A percentile compares a stretch with the other conserved stretches of the same genome.
phyloP scores from a whole-genome alignment of 2,329 filamentous ascomycete genomes.

The Alternaria tenuissima region DNA sequence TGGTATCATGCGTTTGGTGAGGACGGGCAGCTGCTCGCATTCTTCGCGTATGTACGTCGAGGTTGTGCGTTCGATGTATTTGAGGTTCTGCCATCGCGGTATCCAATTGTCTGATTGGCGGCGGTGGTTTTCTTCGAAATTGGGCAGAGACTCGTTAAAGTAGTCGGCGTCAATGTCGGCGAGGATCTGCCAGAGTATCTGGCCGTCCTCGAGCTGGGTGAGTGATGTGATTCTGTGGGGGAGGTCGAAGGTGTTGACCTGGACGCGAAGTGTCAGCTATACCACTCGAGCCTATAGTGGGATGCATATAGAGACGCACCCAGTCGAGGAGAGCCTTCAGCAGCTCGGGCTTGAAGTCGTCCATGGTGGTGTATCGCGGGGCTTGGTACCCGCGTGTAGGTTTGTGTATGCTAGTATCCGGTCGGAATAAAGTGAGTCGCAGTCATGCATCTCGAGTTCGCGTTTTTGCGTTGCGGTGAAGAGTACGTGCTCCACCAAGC shows the following conservation, averaged over 20 bases:
- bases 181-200: slow-evolving; percentile 58
- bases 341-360: slow-evolving; percentile 52
- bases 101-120: slow-evolving; percentile 59
- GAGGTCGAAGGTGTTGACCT: slow-evolving; percentile 57
- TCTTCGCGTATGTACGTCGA: slow-evolving; percentile 60
- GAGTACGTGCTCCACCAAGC: slow-evolving; percentile 18
- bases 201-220: slow-evolving; percentile 57
- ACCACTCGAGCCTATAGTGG: not conserved
- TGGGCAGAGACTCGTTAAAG: slow-evolving; percentile 58
- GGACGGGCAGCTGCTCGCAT: slow-evolving; percentile 51
- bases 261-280: slow-evolving; percentile 14
- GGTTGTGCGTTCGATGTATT: slow-evolving; percentile 59
- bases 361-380: slow-evolving; percentile 36
- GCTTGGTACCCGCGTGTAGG: slow-evolving; percentile 29
- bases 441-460: slow-evolving; percentile 44
- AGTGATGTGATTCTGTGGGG: slow-evolving; percentile 49
- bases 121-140: slow-evolving; percentile 53
- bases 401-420: slow-evolving; percentile 21
- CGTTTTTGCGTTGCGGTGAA: slow-evolving; percentile 22
- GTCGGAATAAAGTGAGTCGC: slow-evolving; percentile 19
- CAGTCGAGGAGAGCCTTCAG: slow-evolving; percentile 51
- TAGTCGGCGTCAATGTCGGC: slow-evolving; percentile 58
- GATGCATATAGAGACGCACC: slow-evolving; percentile 29
- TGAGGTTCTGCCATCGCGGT: slow-evolving; percentile 62
- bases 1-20: slow-evolving; percentile 52